Base-by-base conservation (phyloP, 371 early-diverging fungal species). In the Chytridiales sp. region DNA sequence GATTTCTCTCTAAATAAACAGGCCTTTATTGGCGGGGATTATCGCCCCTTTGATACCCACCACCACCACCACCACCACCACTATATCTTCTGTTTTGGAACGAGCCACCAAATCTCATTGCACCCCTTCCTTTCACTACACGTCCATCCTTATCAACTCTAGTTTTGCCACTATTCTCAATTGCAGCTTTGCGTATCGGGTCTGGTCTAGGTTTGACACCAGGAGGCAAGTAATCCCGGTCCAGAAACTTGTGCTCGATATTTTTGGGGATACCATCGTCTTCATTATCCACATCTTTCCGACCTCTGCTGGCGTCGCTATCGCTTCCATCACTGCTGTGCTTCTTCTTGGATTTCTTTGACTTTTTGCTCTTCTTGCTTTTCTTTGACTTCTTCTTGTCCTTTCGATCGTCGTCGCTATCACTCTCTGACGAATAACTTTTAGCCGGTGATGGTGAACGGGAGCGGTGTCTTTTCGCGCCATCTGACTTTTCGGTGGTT, bases 51-150 rank as follows among this genome's bases (percentile, higher is more conserved):
- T 9, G 39, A n/a, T n/a, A n/a, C n/a, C n/a, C n/a, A n/a, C n/a
- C n/a, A n/a, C n/a, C n/a, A n/a, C n/a, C n/a, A n/a, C n/a, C n/a
- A n/a, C n/a, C n/a, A n/a, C n/a, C n/a, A n/a, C n/a, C n/a, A n/a
- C n/a, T n/a, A n/a, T n/a, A n/a, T n/a, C n/a, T n/a, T n/a, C n/a
- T n/a, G n/a, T n/a, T 11, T 11, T 11, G 39, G n/a, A 11, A 11
- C n/a, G n/a, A 38, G 39, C 9, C n/a, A 42, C 8, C 1, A 47
- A 44, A 11, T n/a, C 44, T 47, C 62, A 64, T n/a, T 11, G 29
- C 19, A 1, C 73, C 73, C 6, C 73, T 42, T 4, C 73, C 73
- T 36, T 66, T 68, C 1, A 72, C 67, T 34, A 68, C 47, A 17
- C 69, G 13, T 11, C 73, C 73, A 8, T 61, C 56, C 26, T 39